These are phyloP conservation scores for Centrapalus pauciflorus DNA, from an alignment of 129 eudicot species.

Conservation along the genomic window DNA sequence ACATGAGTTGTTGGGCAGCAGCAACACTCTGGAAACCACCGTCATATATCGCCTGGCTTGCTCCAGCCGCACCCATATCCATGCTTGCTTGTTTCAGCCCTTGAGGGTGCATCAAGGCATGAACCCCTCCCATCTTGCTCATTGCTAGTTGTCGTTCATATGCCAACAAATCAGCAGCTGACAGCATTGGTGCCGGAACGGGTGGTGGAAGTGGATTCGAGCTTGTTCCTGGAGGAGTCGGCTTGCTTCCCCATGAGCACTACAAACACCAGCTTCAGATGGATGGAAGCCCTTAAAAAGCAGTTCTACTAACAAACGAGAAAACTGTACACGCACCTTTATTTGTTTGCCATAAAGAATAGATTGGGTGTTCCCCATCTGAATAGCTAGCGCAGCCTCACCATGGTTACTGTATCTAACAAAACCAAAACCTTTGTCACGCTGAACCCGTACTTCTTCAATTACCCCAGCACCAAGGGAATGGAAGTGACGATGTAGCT, in stretches of 20 bases:
- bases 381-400: slow-evolving; percentile 81
- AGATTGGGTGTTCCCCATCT: slow-evolving; percentile 68
- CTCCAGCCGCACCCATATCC: slow-evolving; percentile 75
- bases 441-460: slow-evolving; percentile 86
- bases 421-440: slow-evolving; percentile 89
- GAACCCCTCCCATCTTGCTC: slow-evolving; percentile 81
- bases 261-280: slow-evolving; percentile 16
- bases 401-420: slow-evolving; percentile 78
- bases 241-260: slow-evolving; percentile 97
- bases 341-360: slow-evolving; percentile 61
- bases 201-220: slow-evolving; percentile 91
- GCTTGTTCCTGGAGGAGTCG: slow-evolving; percentile 75
- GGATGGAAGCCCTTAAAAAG: neutral
- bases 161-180: slow-evolving; percentile 54
- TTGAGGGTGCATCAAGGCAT: slow-evolving; percentile 62
- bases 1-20: slow-evolving; percentile 91
- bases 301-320: neutral
- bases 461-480: slow-evolving; percentile 74
- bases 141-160: slow-evolving; percentile 69
- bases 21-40: slow-evolving; percentile 74
- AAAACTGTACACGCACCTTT: slow-evolving; percentile 47
- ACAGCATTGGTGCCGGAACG: slow-evolving; percentile 55
- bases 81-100: slow-evolving; percentile 54
- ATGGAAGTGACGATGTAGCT: slow-evolving; percentile 83
- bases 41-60: slow-evolving; percentile 79